phyloP scores from a whole-genome alignment of 805 yeast species.

The Lipomyces orientalis region DNA sequence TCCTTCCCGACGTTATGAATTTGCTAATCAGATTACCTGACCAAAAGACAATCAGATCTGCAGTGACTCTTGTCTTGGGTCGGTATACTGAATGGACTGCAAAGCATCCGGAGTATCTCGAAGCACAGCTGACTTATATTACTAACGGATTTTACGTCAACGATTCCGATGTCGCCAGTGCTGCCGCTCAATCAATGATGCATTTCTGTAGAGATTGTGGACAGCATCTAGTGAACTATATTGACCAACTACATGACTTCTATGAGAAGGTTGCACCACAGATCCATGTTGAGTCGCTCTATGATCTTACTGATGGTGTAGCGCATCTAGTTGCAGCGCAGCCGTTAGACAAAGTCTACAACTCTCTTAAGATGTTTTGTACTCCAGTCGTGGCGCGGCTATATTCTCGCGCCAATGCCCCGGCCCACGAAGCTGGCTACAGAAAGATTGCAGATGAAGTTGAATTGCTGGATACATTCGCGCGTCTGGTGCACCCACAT shows the following conservation, averaged over 20 bases:
- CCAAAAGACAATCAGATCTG: constrained; percentile 84
- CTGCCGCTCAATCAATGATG: constrained; percentile 93
- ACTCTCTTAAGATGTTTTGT: constrained; percentile 66
- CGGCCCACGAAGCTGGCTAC: constrained; percentile 49
- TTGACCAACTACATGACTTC: constrained; percentile 76
- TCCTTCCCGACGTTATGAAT: constrained; percentile 79
- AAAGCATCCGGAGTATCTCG: constrained; percentile 79
- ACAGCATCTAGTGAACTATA: constrained; percentile 61
- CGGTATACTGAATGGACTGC: constrained; percentile 96
- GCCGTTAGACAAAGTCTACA: constrained; percentile 55
- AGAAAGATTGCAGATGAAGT: constrained; percentile 70
- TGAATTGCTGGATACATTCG: constrained; percentile 68
- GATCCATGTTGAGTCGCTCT: constrained; percentile 70
- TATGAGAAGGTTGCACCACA: constrained; percentile 62
- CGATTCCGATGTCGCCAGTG: constrained; percentile 63
- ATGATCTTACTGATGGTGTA: constrained; percentile 86
- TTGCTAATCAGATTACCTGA: constrained; percentile 74
- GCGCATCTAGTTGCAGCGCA: constrained; percentile 78
- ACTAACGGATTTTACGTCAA: constrained; percentile 67
- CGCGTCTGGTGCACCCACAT: constrained; percentile 59
- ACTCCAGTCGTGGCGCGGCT: constrained; percentile 60
- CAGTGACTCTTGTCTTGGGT: constrained; percentile 92
- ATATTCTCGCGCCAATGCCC: constrained; percentile 36
- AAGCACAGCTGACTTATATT: constrained; percentile 82
- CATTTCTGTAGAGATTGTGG: constrained; percentile 90